A percentile compares a stretch with the other conserved stretches of the same genome.
These are phyloP conservation scores for Cryptococcus amylolentus DNA, from an alignment of 1,284 basidiomycete species.

Conservation along the genomic window DNA sequence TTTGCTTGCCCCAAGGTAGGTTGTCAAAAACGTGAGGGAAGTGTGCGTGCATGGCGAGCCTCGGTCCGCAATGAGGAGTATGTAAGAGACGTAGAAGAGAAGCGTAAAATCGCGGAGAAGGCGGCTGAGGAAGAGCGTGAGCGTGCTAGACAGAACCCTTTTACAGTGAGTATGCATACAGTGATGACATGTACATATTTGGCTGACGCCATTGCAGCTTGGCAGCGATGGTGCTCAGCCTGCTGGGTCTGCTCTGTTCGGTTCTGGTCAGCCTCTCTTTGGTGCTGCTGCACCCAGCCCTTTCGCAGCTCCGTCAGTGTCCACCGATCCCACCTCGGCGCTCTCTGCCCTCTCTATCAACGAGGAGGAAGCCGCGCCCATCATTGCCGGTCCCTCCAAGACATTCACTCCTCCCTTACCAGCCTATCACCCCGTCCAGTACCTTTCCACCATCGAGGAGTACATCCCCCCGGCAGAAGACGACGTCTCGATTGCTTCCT, in stretches of 20 bases:
- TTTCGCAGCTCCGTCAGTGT: conserved; percentile 14
- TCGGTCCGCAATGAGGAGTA: conserved; percentile 48
- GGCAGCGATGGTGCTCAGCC: conserved; percentile 7
- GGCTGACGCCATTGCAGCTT: conserved; percentile 3
- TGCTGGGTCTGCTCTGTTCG: conserved; percentile 26
- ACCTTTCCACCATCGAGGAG: conserved; percentile 48
- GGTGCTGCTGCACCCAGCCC: conserved; percentile 21
- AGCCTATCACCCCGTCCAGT: conserved; percentile 48
- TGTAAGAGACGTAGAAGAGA: conserved; percentile 42
- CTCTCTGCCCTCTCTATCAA: conserved; percentile 22
- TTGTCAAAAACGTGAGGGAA: conserved; percentile 45
- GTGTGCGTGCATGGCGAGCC: conserved; percentile 47
- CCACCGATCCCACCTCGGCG: conserved; percentile 16
- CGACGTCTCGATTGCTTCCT: conserved; percentile 26
- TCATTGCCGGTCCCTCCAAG: conserved; percentile 7
- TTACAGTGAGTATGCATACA: conserved; percentile 30
- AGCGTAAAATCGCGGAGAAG: conserved; percentile 34
- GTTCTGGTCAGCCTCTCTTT: conserved; percentile 30
- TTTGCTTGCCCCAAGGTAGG: conserved; percentile 41
- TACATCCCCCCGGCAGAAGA: conserved; percentile 40
- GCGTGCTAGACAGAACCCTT: conserved; percentile 46
- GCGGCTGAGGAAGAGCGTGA: conserved; percentile 33
- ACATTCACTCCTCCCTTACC: conserved; percentile 40
- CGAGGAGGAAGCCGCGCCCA: not conserved
- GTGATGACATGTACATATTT: not conserved